Conservation (phyloP, 257 asterid species). For the Ajuga chamaepitys region DNA sequence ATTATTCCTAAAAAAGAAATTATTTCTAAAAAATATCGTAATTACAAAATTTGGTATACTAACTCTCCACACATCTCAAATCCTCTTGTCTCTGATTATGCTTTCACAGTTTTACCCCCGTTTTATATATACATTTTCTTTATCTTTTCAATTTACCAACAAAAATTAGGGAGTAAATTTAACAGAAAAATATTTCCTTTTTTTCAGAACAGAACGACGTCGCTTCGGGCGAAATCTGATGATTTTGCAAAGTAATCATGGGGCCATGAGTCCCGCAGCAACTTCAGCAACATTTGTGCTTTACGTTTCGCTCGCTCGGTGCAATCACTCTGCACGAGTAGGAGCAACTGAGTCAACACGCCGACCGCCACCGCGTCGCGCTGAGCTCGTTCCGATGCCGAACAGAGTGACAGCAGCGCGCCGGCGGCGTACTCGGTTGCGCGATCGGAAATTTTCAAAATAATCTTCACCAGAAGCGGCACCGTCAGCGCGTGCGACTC, state of each 20-base stretch:
- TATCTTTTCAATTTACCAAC: neutral
- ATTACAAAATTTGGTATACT: constrained; percentile 13
- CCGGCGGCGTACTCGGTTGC: constrained; percentile 98
- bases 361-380: constrained; percentile 81
- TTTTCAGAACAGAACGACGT: constrained; percentile 55
- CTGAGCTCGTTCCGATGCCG: constrained; percentile 62
- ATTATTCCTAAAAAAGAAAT: neutral
- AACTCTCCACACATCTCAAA: constrained; percentile 12
- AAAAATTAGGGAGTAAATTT: neutral
- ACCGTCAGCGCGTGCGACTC: constrained; percentile 79
- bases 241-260: constrained; percentile 45
- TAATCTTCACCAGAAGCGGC: constrained; percentile 71
- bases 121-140: neutral
- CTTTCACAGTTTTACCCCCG: no score
- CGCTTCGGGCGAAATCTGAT: constrained; percentile 56
- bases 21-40: neutral
- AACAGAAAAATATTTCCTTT: no score
- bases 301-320: constrained; percentile 92
- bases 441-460: constrained; percentile 68
- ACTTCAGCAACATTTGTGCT: constrained; percentile 86
- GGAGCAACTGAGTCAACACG: constrained; percentile 62
- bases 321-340: constrained; percentile 92
- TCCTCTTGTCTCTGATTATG: no score
- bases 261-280: constrained; percentile 84
- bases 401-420: constrained; percentile 72